Percentiles rank a stretch among this genome's conserved stretches.
These are phyloP conservation scores for Aureobasidium sp. DNA, from an alignment of 2,329 filamentous ascomycete species.

Conservation along the genomic window DNA sequence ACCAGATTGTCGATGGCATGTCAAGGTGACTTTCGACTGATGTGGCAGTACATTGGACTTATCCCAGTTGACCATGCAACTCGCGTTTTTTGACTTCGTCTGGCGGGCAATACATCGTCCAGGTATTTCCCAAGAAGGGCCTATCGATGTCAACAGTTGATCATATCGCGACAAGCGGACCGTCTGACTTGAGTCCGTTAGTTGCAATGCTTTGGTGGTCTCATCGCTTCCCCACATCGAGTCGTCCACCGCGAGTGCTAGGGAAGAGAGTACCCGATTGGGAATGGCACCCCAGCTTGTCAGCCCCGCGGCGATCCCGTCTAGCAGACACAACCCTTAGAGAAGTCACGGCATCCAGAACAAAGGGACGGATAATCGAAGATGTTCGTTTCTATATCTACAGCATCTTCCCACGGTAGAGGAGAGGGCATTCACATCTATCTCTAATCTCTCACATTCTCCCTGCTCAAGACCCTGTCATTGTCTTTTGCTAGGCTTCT, in stretches of 20 bases:
- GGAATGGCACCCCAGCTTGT: slow-evolving; percentile 1
- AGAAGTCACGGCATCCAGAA: slow-evolving; percentile 9
- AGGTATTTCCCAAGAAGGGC: background rate
- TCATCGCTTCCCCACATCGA: slow-evolving; percentile 3
- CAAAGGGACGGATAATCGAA: background rate
- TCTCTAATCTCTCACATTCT: background rate
- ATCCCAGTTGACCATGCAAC: background rate
- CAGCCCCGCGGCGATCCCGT: slow-evolving; percentile 1
- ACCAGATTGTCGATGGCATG: background rate
- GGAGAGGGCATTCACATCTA: background rate
- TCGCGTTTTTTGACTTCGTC: slow-evolving; percentile 6
- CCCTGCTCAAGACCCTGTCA: background rate
- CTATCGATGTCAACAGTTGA: background rate
- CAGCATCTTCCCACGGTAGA: background rate
- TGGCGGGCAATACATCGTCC: background rate
- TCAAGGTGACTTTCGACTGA: slow-evolving; percentile 4
- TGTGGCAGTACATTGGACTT: slow-evolving; percentile 8
- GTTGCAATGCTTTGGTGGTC: background rate
- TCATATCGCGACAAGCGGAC: background rate
- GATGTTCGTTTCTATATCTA: slow-evolving; percentile 10
- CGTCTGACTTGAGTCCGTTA: slow-evolving; percentile 10
- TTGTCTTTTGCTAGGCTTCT: background rate
- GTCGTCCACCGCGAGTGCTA: background rate
- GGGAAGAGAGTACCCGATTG: background rate
- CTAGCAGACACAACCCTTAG: slow-evolving; percentile 7